Evolutionary conservation across 2,329 filamentous ascomycete genomes (phyloP).

Genomic region (Graphilbum fragrans): DNA sequence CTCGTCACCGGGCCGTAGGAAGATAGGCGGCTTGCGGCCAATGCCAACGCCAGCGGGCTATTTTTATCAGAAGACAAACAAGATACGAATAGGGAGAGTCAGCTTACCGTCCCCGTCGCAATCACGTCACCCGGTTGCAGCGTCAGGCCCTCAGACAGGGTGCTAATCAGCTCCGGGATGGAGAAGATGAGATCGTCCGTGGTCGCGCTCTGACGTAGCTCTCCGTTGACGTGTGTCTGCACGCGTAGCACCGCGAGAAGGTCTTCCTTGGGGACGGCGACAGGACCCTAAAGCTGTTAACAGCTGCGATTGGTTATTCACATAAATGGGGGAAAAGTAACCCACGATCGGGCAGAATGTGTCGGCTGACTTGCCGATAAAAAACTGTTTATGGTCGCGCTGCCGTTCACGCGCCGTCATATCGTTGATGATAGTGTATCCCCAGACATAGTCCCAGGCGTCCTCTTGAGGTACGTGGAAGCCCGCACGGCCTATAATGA

Average conservation of each 20-base stretch:
- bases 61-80: no score
- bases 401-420: constrained; percentile 37
- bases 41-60: constrained; percentile 32
- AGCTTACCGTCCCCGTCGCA: constrained; percentile 26
- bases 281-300: constrained; percentile 16
- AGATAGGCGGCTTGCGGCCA: constrained; percentile 27
- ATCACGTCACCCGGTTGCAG: constrained; percentile 32
- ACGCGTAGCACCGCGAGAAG: constrained; percentile 26
- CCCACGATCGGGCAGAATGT: constrained; percentile 40
- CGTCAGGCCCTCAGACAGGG: constrained; percentile 28
- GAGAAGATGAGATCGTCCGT: constrained; percentile 33
- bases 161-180: constrained; percentile 27
- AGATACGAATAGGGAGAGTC: no score
- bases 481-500: constrained; percentile 39
- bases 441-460: constrained; percentile 40
- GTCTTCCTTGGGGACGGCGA: constrained; percentile 24
- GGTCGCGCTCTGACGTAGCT: constrained; percentile 29
- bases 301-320: no score
- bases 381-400: constrained; percentile 47
- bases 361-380: constrained; percentile 42
- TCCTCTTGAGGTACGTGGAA: constrained; percentile 28
- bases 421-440: constrained; percentile 43
- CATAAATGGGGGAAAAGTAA: no score
- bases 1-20: constrained; percentile 26
- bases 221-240: constrained; percentile 31